phyloP scores from a whole-genome alignment of 208 protist genomes.

The Crithidia brevicula region DNA sequence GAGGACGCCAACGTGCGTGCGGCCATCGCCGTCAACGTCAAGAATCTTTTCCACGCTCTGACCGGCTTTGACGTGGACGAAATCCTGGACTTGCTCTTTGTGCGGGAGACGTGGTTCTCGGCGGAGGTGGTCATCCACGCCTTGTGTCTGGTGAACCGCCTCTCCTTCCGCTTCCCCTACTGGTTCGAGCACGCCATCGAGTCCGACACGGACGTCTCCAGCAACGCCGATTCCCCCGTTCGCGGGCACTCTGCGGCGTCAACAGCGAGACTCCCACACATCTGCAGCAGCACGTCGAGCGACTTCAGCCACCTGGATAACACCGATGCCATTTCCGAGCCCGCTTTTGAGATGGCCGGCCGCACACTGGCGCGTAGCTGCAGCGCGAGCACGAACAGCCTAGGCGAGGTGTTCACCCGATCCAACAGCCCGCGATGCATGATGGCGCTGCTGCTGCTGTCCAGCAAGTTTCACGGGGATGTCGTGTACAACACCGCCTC shows the following conservation, averaged over 20 bases:
- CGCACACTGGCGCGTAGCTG: slow-evolving; percentile 9
- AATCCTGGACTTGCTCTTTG: slow-evolving; percentile 39
- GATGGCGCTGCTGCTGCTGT: slow-evolving; percentile 37
- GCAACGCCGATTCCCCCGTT: slow-evolving; percentile 10
- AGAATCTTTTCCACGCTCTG: slow-evolving; percentile 22
- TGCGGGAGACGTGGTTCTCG: slow-evolving; percentile 38
- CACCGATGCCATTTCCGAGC: not conserved
- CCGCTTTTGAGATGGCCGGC: not conserved
- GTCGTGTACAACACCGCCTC: slow-evolving; percentile 43
- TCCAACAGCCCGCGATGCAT: slow-evolving; percentile 36
- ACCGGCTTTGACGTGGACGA: slow-evolving; percentile 39
- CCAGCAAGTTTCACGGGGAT: slow-evolving; percentile 55
- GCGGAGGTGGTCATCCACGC: slow-evolving; percentile 41
- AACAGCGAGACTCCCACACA: not conserved
- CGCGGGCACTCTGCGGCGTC: not conserved
- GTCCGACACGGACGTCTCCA: slow-evolving; percentile 11
- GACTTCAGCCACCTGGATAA: slow-evolving; percentile 21
- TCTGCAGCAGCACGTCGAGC: slow-evolving; percentile 37
- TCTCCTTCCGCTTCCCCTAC: slow-evolving; percentile 33
- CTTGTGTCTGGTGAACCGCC: slow-evolving; percentile 53
- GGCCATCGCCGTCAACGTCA: slow-evolving; percentile 20
- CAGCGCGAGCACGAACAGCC: slow-evolving; percentile 22
- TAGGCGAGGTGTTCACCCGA: slow-evolving; percentile 33
- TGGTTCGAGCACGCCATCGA: slow-evolving; percentile 23
- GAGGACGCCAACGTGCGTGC: slow-evolving; percentile 20